Evolutionary conservation across 371 early-diverging fungal species (phyloP).

Genomic region (Mucor circinelloides): DNA sequence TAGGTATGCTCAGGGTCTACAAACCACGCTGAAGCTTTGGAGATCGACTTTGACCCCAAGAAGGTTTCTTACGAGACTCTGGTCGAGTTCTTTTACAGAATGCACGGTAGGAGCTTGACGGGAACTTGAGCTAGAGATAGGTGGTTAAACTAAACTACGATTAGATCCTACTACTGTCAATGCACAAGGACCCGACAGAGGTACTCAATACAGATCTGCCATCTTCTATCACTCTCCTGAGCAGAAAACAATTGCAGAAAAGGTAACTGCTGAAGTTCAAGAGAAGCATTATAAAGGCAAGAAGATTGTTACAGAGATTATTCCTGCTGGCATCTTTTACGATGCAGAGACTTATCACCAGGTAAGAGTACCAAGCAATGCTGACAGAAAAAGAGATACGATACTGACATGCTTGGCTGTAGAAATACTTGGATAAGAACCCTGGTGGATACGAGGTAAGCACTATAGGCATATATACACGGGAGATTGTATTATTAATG

Average conservation of each 20-base stretch:
- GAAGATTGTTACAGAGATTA: constrained; percentile 76
- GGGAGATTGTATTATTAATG: not conserved
- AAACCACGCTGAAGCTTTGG: constrained; percentile 85
- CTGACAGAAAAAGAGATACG: not conserved
- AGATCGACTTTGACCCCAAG: constrained; percentile 74
- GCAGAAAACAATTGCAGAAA: constrained; percentile 75
- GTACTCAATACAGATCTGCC: constrained; percentile 69
- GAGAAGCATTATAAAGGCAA: constrained; percentile 56
- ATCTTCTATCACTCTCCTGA: constrained; percentile 80
- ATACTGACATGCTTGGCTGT: not conserved
- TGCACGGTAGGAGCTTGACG: constrained; percentile 57
- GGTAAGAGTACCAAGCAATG: constrained; percentile 13
- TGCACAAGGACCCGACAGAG: constrained; percentile 33
- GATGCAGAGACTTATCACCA: constrained; percentile 93
- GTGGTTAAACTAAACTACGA: not conserved
- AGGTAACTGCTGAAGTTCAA: constrained; percentile 64
- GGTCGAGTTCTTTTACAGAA: constrained; percentile 84
- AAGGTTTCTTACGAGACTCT: constrained; percentile 69
- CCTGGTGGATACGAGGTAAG: constrained; percentile 47
- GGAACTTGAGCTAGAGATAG: constrained; percentile 16
- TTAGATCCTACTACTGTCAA: constrained; percentile 47
- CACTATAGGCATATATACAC: not conserved
- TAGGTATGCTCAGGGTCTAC: constrained; percentile 74
- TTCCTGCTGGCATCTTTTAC: constrained; percentile 73
- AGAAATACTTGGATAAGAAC: constrained; percentile 44